Percentiles rank a stretch among this genome's conserved stretches.
Conservation (phyloP, 2,329 filamentous ascomycete species). For the Neopestalotiopsis sp. region DNA sequence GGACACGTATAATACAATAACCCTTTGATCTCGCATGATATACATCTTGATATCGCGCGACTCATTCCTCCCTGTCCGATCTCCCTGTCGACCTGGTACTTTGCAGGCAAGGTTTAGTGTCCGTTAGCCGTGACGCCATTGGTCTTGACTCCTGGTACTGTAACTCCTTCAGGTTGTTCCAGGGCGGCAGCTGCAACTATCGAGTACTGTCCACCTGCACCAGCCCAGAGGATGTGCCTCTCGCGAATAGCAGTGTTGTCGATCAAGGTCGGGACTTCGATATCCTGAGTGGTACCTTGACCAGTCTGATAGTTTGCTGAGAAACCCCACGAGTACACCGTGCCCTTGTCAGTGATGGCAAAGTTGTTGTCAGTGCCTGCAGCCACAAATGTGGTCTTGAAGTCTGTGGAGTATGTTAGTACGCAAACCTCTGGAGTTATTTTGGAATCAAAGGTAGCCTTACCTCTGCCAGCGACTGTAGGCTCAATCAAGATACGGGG, state of each 20-base stretch:
- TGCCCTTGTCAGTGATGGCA: conserved; percentile 70
- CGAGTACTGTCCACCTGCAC: conserved; percentile 86
- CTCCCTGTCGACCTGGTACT: neutral
- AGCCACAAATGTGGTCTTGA: conserved; percentile 61
- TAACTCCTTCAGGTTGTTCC: neutral
- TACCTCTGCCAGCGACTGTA: conserved; percentile 59
- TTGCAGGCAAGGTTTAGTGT: neutral
- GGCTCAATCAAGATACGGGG: conserved; percentile 77
- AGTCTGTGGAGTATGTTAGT: conserved; percentile 35
- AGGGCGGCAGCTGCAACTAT: conserved; percentile 56
- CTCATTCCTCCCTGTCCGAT: neutral
- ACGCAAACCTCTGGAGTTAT: conserved; percentile 7
- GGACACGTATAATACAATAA: neutral
- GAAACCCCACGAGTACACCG: conserved; percentile 82
- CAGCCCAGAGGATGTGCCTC: conserved; percentile 77
- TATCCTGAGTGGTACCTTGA: conserved; percentile 77
- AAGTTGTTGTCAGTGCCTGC: conserved; percentile 77
- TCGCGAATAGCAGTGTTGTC: conserved; percentile 83
- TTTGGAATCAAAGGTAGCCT: conserved; percentile 27
- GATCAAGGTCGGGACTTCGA: conserved; percentile 77
- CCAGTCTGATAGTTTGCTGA: conserved; percentile 82
- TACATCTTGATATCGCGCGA: neutral
- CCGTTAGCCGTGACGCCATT: conserved; percentile 5
- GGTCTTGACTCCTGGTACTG: no score
- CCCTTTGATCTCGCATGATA: neutral